Conservation (phyloP, 176 grass and related monocot species). For the Dactylis glomerata region DNA sequence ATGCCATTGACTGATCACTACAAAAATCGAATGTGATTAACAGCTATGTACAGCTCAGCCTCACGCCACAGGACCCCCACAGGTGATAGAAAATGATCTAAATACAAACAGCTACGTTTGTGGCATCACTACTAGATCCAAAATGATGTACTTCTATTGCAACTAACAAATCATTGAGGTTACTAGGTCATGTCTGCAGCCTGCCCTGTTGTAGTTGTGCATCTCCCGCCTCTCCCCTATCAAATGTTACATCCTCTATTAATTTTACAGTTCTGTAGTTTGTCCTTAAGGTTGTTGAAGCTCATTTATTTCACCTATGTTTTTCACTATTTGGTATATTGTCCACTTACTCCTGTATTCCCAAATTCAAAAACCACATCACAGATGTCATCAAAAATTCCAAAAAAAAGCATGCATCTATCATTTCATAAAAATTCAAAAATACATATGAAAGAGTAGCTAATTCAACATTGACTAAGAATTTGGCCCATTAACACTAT, state of each 20-base stretch:
- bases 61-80: not conserved
- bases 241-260: not conserved
- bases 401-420: not conserved
- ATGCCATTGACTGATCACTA: not conserved
- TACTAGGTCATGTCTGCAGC: not conserved
- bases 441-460: not conserved
- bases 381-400: not conserved
- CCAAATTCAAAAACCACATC: not conserved
- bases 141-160: constrained; percentile 6
- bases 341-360: not conserved
- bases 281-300: not conserved
- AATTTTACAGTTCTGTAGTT: not conserved
- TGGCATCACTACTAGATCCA: not conserved
- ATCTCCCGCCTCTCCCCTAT: not conserved
- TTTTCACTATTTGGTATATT: constrained; percentile 1
- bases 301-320: not conserved
- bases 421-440: not conserved
- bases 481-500: not conserved
- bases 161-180: not conserved
- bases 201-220: not conserved
- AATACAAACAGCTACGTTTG: not conserved
- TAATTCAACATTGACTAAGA: not conserved
- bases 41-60: constrained; percentile 3
- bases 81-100: not conserved
- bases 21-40: not conserved